Conservation (phyloP, 1,284 basidiomycete genomes). For the Pisolithus thermaeus region DNA sequence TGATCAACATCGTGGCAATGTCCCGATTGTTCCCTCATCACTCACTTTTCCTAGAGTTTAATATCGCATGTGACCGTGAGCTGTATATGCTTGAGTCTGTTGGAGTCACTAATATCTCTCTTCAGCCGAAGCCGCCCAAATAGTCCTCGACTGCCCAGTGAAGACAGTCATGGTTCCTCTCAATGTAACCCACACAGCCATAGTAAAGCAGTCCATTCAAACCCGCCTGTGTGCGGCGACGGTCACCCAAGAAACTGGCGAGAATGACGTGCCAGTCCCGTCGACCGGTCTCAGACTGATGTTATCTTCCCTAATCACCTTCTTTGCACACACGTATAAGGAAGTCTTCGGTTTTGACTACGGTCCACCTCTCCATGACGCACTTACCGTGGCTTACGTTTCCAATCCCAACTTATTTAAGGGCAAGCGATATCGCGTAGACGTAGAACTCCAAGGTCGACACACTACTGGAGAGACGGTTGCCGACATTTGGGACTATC, state of each 20-base stretch:
- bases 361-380: conserved; percentile 81
- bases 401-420: conserved; percentile 59
- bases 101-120: conserved; percentile 1
- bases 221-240: conserved; percentile 41
- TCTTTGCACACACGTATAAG: conserved; percentile 66
- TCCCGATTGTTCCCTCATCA: background rate
- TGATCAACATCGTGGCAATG: background rate
- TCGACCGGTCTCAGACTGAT: conserved; percentile 60
- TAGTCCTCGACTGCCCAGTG: conserved; percentile 59
- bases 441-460: conserved; percentile 63
- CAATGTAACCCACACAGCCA: conserved; percentile 80
- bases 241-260: conserved; percentile 17
- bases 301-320: conserved; percentile 65
- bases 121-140: conserved; percentile 73
- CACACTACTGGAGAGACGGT: conserved; percentile 70
- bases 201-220: conserved; percentile 55
- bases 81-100: conserved; percentile 5
- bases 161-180: conserved; percentile 71
- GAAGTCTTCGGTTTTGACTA: conserved; percentile 66
- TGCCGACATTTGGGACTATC: conserved; percentile 67
- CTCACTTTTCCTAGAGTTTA: conserved; percentile 51
- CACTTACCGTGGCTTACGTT: conserved; percentile 72
- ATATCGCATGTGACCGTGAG: conserved; percentile 76
- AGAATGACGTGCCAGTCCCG: conserved; percentile 18
- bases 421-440: conserved; percentile 60